A percentile compares a stretch with the other conserved stretches of the same genome.
phyloP scores from a whole-genome alignment of 116 monocot species.

The Phalaenopsis hybrid region DNA sequence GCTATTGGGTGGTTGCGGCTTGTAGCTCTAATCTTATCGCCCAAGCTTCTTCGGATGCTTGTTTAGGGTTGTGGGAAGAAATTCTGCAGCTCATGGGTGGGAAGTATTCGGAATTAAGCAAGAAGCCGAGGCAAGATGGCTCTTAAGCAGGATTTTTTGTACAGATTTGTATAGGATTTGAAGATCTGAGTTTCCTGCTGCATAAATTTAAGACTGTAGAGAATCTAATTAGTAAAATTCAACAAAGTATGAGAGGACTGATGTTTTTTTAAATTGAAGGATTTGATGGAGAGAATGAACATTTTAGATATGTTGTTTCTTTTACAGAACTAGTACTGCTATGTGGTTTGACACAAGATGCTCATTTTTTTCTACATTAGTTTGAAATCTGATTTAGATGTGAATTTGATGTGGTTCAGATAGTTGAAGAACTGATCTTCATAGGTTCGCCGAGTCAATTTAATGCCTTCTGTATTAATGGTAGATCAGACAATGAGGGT shows the following conservation, averaged over 20 bases:
- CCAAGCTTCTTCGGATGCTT: slow-evolving; percentile 15
- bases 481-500: too few species aligned
- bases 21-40: slow-evolving; percentile 62
- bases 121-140: slow-evolving; percentile 61
- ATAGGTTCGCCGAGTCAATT: too few species aligned
- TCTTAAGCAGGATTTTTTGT: not conserved
- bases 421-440: too few species aligned
- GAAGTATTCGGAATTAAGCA: slow-evolving; percentile 68
- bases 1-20: slow-evolving; percentile 83
- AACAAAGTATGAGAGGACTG: not conserved
- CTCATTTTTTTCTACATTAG: too few species aligned
- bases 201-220: not conserved
- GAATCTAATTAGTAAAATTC: not conserved
- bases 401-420: too few species aligned
- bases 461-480: too few species aligned
- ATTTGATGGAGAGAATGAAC: not conserved
- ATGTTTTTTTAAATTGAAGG: not conserved
- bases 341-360: too few species aligned
- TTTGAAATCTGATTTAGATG: too few species aligned
- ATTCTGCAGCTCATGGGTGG: slow-evolving; percentile 93
- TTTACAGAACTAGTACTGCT: not conserved
- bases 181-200: not conserved
- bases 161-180: not conserved
- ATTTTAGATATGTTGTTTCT: not conserved
- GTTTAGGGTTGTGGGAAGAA: slow-evolving; percentile 60